phyloP scores from a whole-genome alignment of 1,139 yeast genomes.

The Taphrina sp. region DNA sequence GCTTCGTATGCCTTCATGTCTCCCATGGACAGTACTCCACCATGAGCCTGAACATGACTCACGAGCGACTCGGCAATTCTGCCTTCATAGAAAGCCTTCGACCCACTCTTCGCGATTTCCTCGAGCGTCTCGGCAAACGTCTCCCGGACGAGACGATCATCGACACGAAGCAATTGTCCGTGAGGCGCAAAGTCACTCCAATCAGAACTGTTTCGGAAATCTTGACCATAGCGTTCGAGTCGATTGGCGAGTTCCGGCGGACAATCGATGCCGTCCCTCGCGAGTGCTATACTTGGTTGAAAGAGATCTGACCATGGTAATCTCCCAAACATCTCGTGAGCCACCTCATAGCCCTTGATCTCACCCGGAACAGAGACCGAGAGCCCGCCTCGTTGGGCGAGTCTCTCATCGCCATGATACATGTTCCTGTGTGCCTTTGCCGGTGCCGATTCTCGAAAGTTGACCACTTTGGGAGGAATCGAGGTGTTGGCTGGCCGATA shows the following conservation, averaged over 20 bases:
- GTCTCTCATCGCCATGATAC: slow-evolving; percentile 54
- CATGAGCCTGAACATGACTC: slow-evolving; percentile 48
- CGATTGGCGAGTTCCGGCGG: slow-evolving; percentile 52
- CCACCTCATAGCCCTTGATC: slow-evolving; percentile 67
- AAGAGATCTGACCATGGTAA: slow-evolving; percentile 71
- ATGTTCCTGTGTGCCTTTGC: slow-evolving; percentile 58
- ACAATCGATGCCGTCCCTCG: slow-evolving; percentile 65
- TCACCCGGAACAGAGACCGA: slow-evolving; percentile 91
- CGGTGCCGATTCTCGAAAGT: slow-evolving; percentile 91
- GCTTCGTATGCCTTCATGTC: slow-evolving; percentile 68
- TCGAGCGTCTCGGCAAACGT: slow-evolving; percentile 65
- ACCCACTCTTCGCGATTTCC: slow-evolving; percentile 69
- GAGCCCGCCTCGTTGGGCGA: slow-evolving; percentile 73
- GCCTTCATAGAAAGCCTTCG: slow-evolving; percentile 71
- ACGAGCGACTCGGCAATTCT: slow-evolving; percentile 64
- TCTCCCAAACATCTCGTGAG: slow-evolving; percentile 60
- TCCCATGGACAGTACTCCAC: slow-evolving; percentile 60
- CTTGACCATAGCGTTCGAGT: slow-evolving; percentile 37
- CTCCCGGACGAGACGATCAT: slow-evolving; percentile 62
- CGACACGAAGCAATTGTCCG: slow-evolving; percentile 49
- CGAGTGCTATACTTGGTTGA: slow-evolving; percentile 69
- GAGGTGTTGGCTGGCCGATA: slow-evolving; percentile 19
- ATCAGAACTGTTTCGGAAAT: slow-evolving; percentile 12
- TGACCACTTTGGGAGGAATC: slow-evolving; percentile 50
- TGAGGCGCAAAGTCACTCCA: slow-evolving; percentile 38